Evolutionary conservation across 345 rosid species (phyloP).

Genomic region (Ceriops tagal): DNA sequence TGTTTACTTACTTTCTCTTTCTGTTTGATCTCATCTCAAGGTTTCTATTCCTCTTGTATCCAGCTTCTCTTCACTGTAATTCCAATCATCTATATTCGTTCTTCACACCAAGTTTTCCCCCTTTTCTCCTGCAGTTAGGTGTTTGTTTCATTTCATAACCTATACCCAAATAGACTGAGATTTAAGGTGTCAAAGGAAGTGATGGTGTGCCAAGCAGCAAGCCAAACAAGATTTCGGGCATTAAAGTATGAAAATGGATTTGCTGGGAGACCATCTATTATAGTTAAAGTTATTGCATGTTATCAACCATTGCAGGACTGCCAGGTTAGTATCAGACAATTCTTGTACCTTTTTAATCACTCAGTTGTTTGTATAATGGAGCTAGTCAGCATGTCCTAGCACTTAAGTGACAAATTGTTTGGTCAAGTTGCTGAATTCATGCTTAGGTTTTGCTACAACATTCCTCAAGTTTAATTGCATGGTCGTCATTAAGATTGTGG

Average conservation of each 20-base stretch:
- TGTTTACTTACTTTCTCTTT: constrained; percentile 12
- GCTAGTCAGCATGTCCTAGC: background rate
- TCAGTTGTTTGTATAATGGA: constrained; percentile 11
- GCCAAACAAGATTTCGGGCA: constrained; percentile 91
- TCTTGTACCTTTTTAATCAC: background rate
- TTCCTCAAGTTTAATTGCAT: background rate
- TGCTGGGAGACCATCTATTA: constrained; percentile 73
- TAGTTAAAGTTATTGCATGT: constrained; percentile 93
- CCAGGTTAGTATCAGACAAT: constrained; percentile 53
- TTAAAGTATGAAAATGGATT: constrained; percentile 77
- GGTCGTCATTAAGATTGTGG: background rate
- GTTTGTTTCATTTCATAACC: constrained; percentile 13
- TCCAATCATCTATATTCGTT: constrained; percentile 6
- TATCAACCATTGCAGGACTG: constrained; percentile 95
- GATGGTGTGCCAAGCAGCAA: constrained; percentile 99
- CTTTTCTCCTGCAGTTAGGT: background rate
- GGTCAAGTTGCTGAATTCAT: background rate
- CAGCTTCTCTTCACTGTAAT: background rate
- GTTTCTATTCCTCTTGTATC: constrained; percentile 8
- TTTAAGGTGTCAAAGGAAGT: constrained; percentile 38
- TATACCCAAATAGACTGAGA: constrained; percentile 13
- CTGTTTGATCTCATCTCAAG: constrained; percentile 2
- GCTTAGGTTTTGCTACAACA: background rate
- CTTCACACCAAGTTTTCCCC: constrained; percentile 2
- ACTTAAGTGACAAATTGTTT: background rate